Evolutionary conservation across 2,329 filamentous ascomycete species (phyloP), one percentile per base, ranked within the genome.

Genomic region (Cercospora sp.): DNA sequence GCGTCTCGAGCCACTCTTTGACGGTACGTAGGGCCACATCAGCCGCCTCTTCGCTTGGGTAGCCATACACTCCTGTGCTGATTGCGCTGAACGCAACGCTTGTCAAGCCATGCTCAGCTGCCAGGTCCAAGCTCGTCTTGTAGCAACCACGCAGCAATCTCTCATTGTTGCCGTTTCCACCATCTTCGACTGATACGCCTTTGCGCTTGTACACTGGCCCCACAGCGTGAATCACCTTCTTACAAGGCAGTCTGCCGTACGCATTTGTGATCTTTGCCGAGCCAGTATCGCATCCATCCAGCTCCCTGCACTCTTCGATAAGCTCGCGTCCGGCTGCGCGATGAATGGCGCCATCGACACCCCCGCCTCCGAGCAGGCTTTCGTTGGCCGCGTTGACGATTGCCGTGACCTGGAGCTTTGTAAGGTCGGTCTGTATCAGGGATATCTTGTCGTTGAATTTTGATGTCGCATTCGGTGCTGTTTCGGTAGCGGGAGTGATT

Each of bases 361-460:
- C 95, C n/a, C 93, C 93, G 63, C 95, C 95, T 64, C 94, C 93
- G 0, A 91, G 84, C 0, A 98, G 87, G 1, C 85, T 86, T 9
- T 80, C 81, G 79, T 98, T 98, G 55, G 95, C 94, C 0, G 95
- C 94, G 78, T 98, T 98, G 78, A 98, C 94, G 73, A 97, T 95
- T 71, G 91, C 90, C 76, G 93, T 92, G 57, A 93, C 85, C 33
- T 85, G 78, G 3, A 98, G 87, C 13, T 84, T 88, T 13, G 94
- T 97, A 79, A 98, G 96, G 79, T 97, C 93, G 73, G 88, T 87
- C 66, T 87, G 86, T 72, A 93, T 84, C 42, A 94, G 81, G 57
- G 87, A 87, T 74, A 97, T 85, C 70, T 87, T 89, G 76, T 87
- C 81, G 81, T 96, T 96, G 80, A 91, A 82, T 9, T 79, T 73